These are phyloP conservation scores for Mycosphaerella arachidis DNA, from an alignment of 2,329 filamentous ascomycete genomes.

Conservation along the genomic window DNA sequence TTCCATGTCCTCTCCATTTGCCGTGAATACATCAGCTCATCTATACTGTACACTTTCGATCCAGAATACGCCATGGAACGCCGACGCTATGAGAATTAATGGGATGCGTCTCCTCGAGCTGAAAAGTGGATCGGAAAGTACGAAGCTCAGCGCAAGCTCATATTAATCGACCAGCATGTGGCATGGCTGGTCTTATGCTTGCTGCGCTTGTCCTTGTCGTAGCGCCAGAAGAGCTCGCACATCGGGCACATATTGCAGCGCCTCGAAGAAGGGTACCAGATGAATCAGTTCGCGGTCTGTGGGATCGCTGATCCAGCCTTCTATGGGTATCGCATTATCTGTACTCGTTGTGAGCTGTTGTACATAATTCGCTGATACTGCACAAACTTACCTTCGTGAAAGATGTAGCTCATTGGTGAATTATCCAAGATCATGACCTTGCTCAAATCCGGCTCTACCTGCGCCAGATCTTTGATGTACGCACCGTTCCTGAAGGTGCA, in stretches of 20 bases:
- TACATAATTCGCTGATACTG: background rate
- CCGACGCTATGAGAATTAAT: slow-evolving; percentile 1
- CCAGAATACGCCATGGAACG: background rate
- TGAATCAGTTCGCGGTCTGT: slow-evolving; percentile 94
- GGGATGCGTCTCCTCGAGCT: background rate
- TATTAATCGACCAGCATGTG: background rate
- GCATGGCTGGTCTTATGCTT: slow-evolving; percentile 19
- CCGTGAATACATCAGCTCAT: slow-evolving; percentile 1
- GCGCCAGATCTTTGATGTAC: slow-evolving; percentile 96
- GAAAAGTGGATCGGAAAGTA: background rate
- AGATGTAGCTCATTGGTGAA: slow-evolving; percentile 95
- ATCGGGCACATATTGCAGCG: slow-evolving; percentile 92
- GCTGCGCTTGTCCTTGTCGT: slow-evolving; percentile 67
- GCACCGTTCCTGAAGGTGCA: slow-evolving; percentile 93
- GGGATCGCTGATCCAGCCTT: slow-evolving; percentile 98
- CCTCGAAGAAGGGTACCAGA: slow-evolving; percentile 86
- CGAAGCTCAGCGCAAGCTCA: background rate
- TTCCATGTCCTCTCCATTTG: slow-evolving; percentile 1
- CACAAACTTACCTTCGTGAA: slow-evolving; percentile 76
- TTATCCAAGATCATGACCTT: slow-evolving; percentile 99
- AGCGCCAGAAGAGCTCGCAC: slow-evolving; percentile 86
- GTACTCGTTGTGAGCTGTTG: slow-evolving; percentile 5
- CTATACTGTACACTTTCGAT: slow-evolving; percentile 7
- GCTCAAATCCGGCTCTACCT: slow-evolving; percentile 92
- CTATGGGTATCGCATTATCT: slow-evolving; percentile 99